Base-by-base conservation (phyloP, 2,329 filamentous ascomycete species). In the Camptophora hylomeconis region DNA sequence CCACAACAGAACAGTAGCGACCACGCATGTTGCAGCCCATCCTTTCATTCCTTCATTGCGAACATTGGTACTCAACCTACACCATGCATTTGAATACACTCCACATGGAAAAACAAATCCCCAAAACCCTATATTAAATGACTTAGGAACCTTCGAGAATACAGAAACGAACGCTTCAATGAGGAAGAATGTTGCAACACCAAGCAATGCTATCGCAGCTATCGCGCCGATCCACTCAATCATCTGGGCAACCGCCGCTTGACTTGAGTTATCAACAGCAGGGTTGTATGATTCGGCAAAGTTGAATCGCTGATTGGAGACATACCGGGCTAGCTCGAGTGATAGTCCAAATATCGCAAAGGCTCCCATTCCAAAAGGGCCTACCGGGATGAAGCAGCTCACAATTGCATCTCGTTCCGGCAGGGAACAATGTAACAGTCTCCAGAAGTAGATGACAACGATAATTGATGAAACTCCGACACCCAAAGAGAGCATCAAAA, bases 361-460 rank as follows among this genome's bases (percentile, higher is more conserved):
- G 14, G 40, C 42, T 18, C 36, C 40, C 30, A 41, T 72, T 0
- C 75, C 74, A 1, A 78, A 52, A 1, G 75, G 74, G 0, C 75
- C 74, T 0, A 80, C 58, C 1, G 75, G 75, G 0, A 81, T 53
- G 40, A 80, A 77, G 4, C 71, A 67, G 3, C 69, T 75, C 7
- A 79, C 72, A 24, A 80, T 72, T 28, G 72, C 67, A 45, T 77
- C 75, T 28, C 66, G 62, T 2, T 73, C 67, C 0, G 75, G 76
- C 9, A 80, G 60, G 19, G 72, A 70, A 50, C 79, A 67, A 3
- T 79, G 49, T 4, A 69, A 71, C 7, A 82, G 59, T 7, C 76
- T 70, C 37, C 76, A 70, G 44, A 78, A 78, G 51, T 81, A 81
- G 17, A 80, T 65, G 5, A 69, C 69, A 13, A 80, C 54, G 12